These are phyloP conservation scores for Adansonia gregorii DNA, from an alignment of 441 rosid genomes.

Conservation along the genomic window DNA sequence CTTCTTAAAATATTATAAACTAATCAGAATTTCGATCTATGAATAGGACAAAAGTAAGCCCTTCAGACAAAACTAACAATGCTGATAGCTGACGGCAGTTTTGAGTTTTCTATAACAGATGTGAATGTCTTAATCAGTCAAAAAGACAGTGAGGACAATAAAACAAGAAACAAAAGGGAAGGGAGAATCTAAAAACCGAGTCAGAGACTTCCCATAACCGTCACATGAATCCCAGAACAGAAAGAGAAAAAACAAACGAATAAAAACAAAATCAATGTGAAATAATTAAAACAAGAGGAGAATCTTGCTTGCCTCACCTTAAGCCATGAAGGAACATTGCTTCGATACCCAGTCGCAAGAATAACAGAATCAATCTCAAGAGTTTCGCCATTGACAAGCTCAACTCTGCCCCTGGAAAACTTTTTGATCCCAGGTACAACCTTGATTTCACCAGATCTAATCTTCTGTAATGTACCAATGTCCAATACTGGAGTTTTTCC, in stretches of 20 bases:
- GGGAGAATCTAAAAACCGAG: slow-evolving; percentile 23
- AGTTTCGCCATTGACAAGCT: slow-evolving; percentile 61
- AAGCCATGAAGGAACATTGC: slow-evolving; percentile 94
- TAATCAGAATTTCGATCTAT: slow-evolving; percentile 19
- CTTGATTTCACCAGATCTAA: slow-evolving; percentile 65
- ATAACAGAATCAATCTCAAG: slow-evolving; percentile 67
- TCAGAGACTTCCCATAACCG: slow-evolving; percentile 42
- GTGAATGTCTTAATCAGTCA: slow-evolving; percentile 28
- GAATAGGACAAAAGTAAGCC: slow-evolving; percentile 32
- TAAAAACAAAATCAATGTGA: background rate
- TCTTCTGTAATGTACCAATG: slow-evolving; percentile 65
- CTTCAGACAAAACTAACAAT: slow-evolving; percentile 29
- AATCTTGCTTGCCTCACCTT: slow-evolving; percentile 44
- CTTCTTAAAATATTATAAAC: slow-evolving; percentile 23
- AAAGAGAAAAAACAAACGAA: background rate
- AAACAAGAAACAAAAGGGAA: slow-evolving; percentile 13
- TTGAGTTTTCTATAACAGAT: slow-evolving; percentile 19
- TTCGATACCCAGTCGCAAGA: slow-evolving; percentile 87
- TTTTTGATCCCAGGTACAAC: slow-evolving; percentile 66
- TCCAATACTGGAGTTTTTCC: slow-evolving; percentile 88
- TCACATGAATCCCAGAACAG: slow-evolving; percentile 31
- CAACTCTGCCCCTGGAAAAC: slow-evolving; percentile 54
- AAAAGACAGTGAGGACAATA: background rate
- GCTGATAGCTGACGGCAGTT: slow-evolving; percentile 25
- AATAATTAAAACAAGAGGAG: background rate